Conservation (phyloP, 73 alveolate genomes). For the Paramecium octaurelia region DNA sequence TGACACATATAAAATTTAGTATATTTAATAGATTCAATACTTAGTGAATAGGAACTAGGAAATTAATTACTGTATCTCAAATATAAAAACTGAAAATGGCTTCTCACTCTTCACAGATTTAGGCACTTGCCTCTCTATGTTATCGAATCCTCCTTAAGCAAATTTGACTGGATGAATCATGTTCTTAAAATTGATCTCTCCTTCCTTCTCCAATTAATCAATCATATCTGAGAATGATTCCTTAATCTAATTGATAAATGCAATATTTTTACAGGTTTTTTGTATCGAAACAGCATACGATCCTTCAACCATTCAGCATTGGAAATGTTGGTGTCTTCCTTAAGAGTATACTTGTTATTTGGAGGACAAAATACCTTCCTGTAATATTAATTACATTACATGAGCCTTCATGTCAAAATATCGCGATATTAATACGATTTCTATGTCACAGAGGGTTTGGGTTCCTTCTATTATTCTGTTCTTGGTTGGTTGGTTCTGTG, state of each 20-base stretch:
- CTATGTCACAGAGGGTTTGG: slow-evolving; percentile 14
- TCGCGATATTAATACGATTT: slow-evolving; percentile 1
- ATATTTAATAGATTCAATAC: not conserved
- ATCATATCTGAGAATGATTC: slow-evolving; percentile 6
- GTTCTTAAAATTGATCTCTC: not conserved
- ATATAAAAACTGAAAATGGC: not conserved
- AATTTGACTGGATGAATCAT: not conserved
- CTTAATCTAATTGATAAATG: not conserved
- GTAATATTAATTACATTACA: not conserved
- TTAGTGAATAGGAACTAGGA: slow-evolving; percentile 31
- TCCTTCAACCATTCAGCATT: slow-evolving; percentile 19
- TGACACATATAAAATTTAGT: not conserved
- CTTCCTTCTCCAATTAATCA: slow-evolving; percentile 3
- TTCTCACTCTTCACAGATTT: slow-evolving; percentile 13
- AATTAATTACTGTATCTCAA: not conserved
- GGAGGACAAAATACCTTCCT: slow-evolving; percentile 40
- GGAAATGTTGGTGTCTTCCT: not conserved
- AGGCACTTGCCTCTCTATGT: not conserved
- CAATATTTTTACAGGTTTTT: not conserved
- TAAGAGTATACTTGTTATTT: not conserved
- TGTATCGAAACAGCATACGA: not conserved
- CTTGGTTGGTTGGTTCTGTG: not conserved
- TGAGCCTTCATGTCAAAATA: slow-evolving; percentile 28
- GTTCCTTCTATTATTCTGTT: slow-evolving; percentile 33
- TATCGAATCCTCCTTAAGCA: not conserved